Evolutionary conservation across 2,329 filamentous ascomycete species (phyloP).

Genomic region (Alternaria gansuensis): DNA sequence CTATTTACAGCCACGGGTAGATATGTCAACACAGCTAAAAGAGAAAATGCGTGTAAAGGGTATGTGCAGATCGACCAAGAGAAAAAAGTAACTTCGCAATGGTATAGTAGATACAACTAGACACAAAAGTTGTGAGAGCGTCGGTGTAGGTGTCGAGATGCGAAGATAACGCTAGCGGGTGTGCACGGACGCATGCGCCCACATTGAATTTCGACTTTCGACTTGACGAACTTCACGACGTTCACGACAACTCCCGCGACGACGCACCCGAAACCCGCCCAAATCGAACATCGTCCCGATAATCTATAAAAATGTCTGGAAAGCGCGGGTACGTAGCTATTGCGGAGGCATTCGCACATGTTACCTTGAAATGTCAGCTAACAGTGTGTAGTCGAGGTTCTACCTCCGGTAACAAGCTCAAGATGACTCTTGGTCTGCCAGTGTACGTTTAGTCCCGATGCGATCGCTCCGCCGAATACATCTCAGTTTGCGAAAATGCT

Average conservation of each 20-base stretch:
- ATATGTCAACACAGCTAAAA: neutral
- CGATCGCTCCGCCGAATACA: constrained; percentile 24
- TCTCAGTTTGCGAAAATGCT: constrained; percentile 15
- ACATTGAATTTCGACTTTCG: constrained; percentile 11
- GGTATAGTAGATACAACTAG: too few relatives aligned
- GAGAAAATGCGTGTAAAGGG: too few relatives aligned
- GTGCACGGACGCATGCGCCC: constrained; percentile 1
- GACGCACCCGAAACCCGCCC: constrained; percentile 28
- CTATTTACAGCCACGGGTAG: neutral
- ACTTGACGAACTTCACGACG: constrained; percentile 20
- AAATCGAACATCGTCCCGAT: constrained; percentile 23
- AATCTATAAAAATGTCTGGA: constrained; percentile 28
- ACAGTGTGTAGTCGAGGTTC: constrained; percentile 70
- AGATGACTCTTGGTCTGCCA: constrained; percentile 99
- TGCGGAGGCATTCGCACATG: neutral
- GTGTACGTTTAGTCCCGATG: constrained; percentile 74
- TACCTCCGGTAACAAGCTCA: constrained; percentile 99
- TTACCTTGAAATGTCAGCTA: constrained; percentile 29
- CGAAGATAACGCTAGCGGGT: constrained; percentile 2
- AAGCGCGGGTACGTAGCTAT: constrained; percentile 26
- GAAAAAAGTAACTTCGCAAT: too few relatives aligned
- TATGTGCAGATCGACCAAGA: too few relatives aligned
- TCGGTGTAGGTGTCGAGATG: constrained; percentile 3
- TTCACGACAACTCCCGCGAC: constrained; percentile 25
- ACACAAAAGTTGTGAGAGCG: neutral